phyloP scores from a whole-genome alignment of 2,329 filamentous ascomycete species.

The Periconia macrospinosa region DNA sequence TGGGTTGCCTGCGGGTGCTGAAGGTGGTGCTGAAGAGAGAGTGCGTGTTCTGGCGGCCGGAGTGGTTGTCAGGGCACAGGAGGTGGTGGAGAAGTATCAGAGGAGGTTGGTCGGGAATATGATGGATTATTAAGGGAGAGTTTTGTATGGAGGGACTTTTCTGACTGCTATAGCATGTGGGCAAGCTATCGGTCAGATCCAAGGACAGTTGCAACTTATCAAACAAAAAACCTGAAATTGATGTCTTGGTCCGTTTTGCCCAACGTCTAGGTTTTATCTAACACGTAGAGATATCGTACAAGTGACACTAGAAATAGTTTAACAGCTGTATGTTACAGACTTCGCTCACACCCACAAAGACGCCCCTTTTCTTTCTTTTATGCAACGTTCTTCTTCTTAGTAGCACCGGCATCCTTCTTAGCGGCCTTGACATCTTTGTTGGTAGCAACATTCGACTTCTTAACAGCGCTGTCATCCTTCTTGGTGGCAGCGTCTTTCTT shows the following conservation, averaged over 20 bases:
- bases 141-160: too few species aligned
- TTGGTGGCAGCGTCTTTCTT: background rate
- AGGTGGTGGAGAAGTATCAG: constrained; percentile 82
- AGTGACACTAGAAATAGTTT: background rate
- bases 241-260: too few species aligned
- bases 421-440: background rate
- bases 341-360: too few species aligned
- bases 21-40: constrained; percentile 69
- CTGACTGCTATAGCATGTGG: too few species aligned
- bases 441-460: background rate
- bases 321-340: background rate
- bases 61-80: constrained; percentile 74
- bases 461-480: background rate
- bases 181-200: too few species aligned
- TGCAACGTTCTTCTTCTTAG: background rate
- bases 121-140: constrained; percentile 42
- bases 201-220: too few species aligned
- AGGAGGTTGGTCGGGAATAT: constrained; percentile 73
- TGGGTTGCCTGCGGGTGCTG: constrained; percentile 39
- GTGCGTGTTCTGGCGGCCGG: constrained; percentile 78
- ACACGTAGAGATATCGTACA: too few species aligned
- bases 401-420: background rate
- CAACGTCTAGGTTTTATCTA: too few species aligned
- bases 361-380: background rate
- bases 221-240: too few species aligned